phyloP scores from a whole-genome alignment of 129 eudicot species.

The Lonicera japonica region DNA sequence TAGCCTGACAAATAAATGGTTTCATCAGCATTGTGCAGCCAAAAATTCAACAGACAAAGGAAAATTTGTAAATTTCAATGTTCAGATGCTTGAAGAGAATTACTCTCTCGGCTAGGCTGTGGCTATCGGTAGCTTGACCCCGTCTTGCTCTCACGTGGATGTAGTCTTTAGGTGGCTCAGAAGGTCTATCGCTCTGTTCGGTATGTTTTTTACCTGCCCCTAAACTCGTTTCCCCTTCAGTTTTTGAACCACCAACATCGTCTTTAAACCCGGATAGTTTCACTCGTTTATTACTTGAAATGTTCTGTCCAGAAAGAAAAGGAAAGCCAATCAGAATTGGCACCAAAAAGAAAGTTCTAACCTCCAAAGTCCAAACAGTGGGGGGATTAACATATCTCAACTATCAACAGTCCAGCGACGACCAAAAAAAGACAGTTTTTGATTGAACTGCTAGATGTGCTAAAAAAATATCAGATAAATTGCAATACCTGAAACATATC shows the following conservation, averaged over 20 bases:
- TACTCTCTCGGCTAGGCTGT: constrained; percentile 94
- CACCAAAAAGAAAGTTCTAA: neutral
- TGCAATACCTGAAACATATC: neutral
- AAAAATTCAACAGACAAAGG: constrained; percentile 5
- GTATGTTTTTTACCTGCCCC: constrained; percentile 37
- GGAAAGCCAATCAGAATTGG: neutral
- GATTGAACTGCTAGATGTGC: neutral
- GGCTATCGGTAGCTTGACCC: constrained; percentile 99
- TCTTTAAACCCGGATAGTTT: constrained; percentile 36
- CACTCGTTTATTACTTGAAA: constrained; percentile 39
- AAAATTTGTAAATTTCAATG: neutral
- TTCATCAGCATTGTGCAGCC: neutral
- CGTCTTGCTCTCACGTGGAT: constrained; percentile 97
- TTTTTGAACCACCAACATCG: constrained; percentile 37
- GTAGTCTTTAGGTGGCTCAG: constrained; percentile 78
- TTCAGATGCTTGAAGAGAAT: constrained; percentile 1
- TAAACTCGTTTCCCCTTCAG: constrained; percentile 55
- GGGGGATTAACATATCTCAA: neutral
- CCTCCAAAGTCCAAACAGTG: constrained; percentile 3
- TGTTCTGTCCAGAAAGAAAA: constrained; percentile 33
- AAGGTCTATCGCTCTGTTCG: constrained; percentile 32
- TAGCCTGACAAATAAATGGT: constrained; percentile 41
- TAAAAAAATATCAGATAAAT: neutral
- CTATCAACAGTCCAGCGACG: neutral
- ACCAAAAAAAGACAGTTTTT: neutral